Base-by-base conservation (phyloP, 208 protist species). In the Vickermania spadyakhi region DNA sequence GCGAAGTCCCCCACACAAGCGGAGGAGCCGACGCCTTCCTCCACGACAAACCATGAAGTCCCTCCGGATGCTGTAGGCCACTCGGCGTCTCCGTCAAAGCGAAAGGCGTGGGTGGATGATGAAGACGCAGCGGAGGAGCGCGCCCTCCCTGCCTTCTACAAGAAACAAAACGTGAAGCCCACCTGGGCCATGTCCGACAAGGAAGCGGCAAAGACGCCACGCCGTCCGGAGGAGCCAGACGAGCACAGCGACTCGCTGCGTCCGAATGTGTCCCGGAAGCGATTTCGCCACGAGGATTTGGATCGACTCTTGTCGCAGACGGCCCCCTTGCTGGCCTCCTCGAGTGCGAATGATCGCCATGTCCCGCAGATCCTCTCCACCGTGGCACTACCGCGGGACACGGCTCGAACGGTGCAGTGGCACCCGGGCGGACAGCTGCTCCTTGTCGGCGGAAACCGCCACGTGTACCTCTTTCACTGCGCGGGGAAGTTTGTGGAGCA, bases 401-500 rank as follows among this genome's bases (percentile, higher is more conserved):
- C 72, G 1, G 84, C 84, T 3, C 74, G 75, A 25, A 81, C 73
- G 14, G 59, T 94, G 1, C 73, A 89, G 56, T 94, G 88, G 85
- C 88, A 92, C 66, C 79, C 68, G 56, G 92, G 86, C 72, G 82
- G 82, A 0, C 82, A 90, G 69, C 72, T 92, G 26, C 77, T 64
- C 7, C 61, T 94, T 2, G 84, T 94, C 0, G 83, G 76, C 14
- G 84, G 84, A 36, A 86, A 83, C 59, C 72, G 72, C 29, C 77
- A 90, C 72, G 56, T 94, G 41, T 90, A 94, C 72, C 67, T 75
- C 36, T 94, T 91, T 58, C 83, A 92, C 75, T 76, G 81, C 23
- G 67, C 84, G n/a, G 88, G 88, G 27, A 66, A 62, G 23, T 94
- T 84, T 63, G 80, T 90, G 28, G 82, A 92, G 76, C 80, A 77